Conservation (phyloP, 2,329 filamentous ascomycete genomes). For the Dactylonectria macrodidyma region DNA sequence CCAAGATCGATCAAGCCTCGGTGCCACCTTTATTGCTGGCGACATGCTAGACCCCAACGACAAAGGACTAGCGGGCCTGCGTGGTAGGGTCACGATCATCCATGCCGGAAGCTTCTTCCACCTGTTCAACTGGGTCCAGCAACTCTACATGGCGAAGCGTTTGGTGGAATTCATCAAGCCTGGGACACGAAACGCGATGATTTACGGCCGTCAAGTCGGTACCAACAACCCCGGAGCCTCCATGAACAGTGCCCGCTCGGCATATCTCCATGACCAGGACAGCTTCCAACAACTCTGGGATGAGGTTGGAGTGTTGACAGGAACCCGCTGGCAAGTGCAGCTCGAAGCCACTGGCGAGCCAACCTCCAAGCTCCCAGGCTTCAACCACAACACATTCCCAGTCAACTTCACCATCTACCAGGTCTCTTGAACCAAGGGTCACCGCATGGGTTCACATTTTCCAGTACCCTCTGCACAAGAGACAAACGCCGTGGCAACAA, state of each 20-base stretch:
- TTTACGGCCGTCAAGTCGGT: slow-evolving; percentile 68
- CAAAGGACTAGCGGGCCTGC: slow-evolving; percentile 51
- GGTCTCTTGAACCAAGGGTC: slow-evolving; percentile 44
- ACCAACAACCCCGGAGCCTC: slow-evolving; percentile 47
- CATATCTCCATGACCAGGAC: slow-evolving; percentile 63
- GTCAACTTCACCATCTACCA: slow-evolving; percentile 56
- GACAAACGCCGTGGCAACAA: slow-evolving; percentile 16
- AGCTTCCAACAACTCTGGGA: slow-evolving; percentile 70
- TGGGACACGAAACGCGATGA: slow-evolving; percentile 60
- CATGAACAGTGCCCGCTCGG: slow-evolving; percentile 43
- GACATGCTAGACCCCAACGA: slow-evolving; percentile 63
- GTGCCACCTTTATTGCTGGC: slow-evolving; percentile 64
- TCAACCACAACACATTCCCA: slow-evolving; percentile 46
- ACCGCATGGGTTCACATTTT: slow-evolving; percentile 2
- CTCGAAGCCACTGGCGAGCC: slow-evolving; percentile 52
- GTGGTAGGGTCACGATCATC: slow-evolving; percentile 62
- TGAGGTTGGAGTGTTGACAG: slow-evolving; percentile 64
- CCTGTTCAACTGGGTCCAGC: slow-evolving; percentile 63
- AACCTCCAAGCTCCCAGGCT: slow-evolving; percentile 43
- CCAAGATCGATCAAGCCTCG: slow-evolving; percentile 65
- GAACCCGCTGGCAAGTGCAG: slow-evolving; percentile 65
- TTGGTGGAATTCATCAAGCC: slow-evolving; percentile 62
- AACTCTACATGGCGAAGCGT: slow-evolving; percentile 61
- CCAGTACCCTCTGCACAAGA: slow-evolving; percentile 11
- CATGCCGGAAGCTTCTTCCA: slow-evolving; percentile 67